Evolutionary conservation across 2,329 filamentous ascomycete genomes (phyloP).

Genomic region (Neofusicoccum cordaticola): DNA sequence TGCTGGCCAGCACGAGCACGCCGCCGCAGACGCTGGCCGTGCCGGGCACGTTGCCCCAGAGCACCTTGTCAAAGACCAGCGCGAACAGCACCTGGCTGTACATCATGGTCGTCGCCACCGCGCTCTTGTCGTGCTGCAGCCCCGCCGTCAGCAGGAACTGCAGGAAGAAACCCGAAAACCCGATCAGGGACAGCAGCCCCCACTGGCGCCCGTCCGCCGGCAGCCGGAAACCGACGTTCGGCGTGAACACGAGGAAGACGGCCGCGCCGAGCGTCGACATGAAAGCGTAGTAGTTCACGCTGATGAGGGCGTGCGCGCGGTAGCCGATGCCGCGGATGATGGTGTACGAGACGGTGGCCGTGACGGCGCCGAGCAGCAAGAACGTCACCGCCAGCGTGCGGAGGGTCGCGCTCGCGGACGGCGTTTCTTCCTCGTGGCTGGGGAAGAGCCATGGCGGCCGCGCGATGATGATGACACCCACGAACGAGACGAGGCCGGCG

Average conservation of each 20-base stretch:
- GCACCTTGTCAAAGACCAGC: conserved; percentile 57
- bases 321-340: conserved; percentile 75
- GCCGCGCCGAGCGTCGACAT: conserved; percentile 65
- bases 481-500: conserved; percentile 68
- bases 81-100: conserved; percentile 68
- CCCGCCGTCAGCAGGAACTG: conserved; percentile 78
- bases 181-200: conserved; percentile 65
- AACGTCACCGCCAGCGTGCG: conserved; percentile 66
- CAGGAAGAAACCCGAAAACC: conserved; percentile 70
- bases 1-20: conserved; percentile 26
- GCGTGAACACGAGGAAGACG: conserved; percentile 54
- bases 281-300: conserved; percentile 74
- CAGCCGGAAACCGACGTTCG: conserved; percentile 54
- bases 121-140: conserved; percentile 64
- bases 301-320: conserved; percentile 73
- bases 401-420: conserved; percentile 53
- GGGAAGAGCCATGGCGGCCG: conserved; percentile 60
- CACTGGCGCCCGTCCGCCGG: conserved; percentile 57
- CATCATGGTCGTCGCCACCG: conserved; percentile 59
- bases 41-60: conserved; percentile 44
- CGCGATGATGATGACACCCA: conserved; percentile 78
- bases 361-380: conserved; percentile 71
- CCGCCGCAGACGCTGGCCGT: conserved; percentile 27
- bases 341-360: conserved; percentile 68
- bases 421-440: conserved; percentile 25